Evolutionary conservation across 2,329 filamentous ascomycete genomes (phyloP).

Genomic region (Elsinoe ampelina): DNA sequence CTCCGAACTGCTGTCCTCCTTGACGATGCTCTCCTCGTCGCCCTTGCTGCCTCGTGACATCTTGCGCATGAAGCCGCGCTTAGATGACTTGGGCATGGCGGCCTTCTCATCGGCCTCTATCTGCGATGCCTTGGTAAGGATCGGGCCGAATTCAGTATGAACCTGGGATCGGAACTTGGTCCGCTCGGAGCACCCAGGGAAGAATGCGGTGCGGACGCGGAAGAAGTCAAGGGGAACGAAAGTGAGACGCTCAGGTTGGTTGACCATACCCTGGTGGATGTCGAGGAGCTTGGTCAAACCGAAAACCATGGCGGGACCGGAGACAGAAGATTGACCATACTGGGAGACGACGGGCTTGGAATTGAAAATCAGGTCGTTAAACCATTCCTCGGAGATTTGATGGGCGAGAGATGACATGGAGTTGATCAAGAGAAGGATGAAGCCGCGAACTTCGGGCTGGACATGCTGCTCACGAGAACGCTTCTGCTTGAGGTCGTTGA

Average conservation of each 20-base stretch:
- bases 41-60: constrained; percentile 13
- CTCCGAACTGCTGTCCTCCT: constrained; percentile 20
- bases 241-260: constrained; percentile 16
- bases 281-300: constrained; percentile 38
- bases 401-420: constrained; percentile 24
- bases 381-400: constrained; percentile 32
- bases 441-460: constrained; percentile 27
- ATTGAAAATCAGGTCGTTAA: constrained; percentile 36
- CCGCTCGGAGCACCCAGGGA: constrained; percentile 38
- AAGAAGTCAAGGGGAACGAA: constrained; percentile 30
- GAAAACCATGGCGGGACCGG: constrained; percentile 32
- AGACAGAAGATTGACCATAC: constrained; percentile 21
- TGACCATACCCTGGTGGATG: constrained; percentile 29
- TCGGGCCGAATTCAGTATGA: constrained; percentile 37
- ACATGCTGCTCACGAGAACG: constrained; percentile 15
- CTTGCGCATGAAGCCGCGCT: constrained; percentile 15
- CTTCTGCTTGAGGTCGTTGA: constrained; percentile 15
- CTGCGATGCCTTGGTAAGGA: constrained; percentile 26
- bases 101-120: constrained; percentile 12
- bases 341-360: constrained; percentile 30
- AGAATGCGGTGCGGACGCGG: constrained; percentile 34
- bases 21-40: constrained; percentile 18
- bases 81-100: constrained; percentile 18
- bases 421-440: constrained; percentile 29
- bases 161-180: constrained; percentile 36